Evolutionary conservation across 2,329 filamentous ascomycete species (phyloP), one percentile per base, ranked within the genome.

Genomic region (Fusarium sp.): DNA sequence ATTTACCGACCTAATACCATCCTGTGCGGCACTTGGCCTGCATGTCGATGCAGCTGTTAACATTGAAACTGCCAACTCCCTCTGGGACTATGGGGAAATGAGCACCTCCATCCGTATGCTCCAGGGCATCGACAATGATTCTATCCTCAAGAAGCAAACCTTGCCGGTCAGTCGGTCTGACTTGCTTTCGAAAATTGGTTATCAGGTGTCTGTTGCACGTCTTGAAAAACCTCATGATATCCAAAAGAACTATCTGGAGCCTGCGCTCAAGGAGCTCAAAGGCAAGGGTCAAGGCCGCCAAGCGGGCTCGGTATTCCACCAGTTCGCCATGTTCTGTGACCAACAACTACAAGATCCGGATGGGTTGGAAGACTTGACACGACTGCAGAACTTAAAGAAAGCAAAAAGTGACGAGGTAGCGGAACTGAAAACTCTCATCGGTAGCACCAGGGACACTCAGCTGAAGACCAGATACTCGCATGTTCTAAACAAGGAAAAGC

Each of bases 81-180:
- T 99, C 2, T 99, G 96, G 95, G 94, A 97, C 68, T 92, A 97
- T 77, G 94, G 94, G 15, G 95, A 99, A 79, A 93, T 93, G 83
- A 89, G 91, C 22, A 89, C 93, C 1, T 97, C 96, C 0, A 97
- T 99, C 64, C 88, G 91, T 40, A 95, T 98, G 87, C 88, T 98
- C 22, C 92, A 95, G 75, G 87, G 89, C 45, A 86, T 98, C 14
- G 87, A 92, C 58, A 75, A 71, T 44, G 85, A 88, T 54, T 84
- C 86, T 42, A 85, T 89, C 29, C 80, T 93, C 4, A 88, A 88
- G 58, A 89, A 87, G 62, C 92, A 97, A 77, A 88, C 88, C 1
- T 89, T 97, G 46, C 82, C 86, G 4, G 87, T 97, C 30, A 93
- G 90, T 54, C 87, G 89, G 47, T 89, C 95, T 3, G 92, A 95